These are phyloP conservation scores for Myxozyma monticola DNA, from an alignment of 805 yeast genomes.

Conservation along the genomic window DNA sequence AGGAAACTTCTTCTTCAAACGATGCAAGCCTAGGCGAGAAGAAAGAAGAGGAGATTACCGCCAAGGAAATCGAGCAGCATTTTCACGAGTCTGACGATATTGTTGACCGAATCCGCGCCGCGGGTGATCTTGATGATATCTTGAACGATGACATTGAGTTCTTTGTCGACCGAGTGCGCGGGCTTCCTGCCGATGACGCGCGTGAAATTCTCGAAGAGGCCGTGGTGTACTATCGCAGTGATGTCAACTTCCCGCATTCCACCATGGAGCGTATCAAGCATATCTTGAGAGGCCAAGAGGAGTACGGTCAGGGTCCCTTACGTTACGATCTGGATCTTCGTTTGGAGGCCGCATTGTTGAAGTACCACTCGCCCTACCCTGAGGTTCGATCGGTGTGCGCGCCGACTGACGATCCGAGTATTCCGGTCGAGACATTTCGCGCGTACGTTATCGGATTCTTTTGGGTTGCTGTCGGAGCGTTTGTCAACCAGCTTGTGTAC, in stretches of 20 bases:
- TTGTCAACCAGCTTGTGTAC: constrained; percentile 56
- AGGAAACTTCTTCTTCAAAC: no score
- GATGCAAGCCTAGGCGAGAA: neutral
- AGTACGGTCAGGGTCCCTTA: constrained; percentile 3
- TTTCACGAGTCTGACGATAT: constrained; percentile 8
- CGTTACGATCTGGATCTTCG: constrained; percentile 33
- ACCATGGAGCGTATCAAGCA: constrained; percentile 40
- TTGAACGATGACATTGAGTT: constrained; percentile 33
- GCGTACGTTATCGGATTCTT: constrained; percentile 52
- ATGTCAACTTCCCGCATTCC: constrained; percentile 46
- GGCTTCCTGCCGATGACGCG: constrained; percentile 42
- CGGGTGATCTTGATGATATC: constrained; percentile 24
- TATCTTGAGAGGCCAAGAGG: constrained; percentile 35
- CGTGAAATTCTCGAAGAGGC: constrained; percentile 42
- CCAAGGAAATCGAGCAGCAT: neutral
- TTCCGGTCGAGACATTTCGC: constrained; percentile 50
- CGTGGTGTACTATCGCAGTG: constrained; percentile 44
- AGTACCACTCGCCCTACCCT: constrained; percentile 56
- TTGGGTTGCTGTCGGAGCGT: constrained; percentile 58
- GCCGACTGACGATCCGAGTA: constrained; percentile 4
- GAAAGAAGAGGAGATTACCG: neutral
- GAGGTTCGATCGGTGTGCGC: constrained; percentile 61
- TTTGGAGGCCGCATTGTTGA: constrained; percentile 39
- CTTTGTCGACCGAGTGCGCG: constrained; percentile 46
- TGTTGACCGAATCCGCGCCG: constrained; percentile 7